Conservation (phyloP, 164 flowering plant species). For the Aristolochia californica region DNA sequence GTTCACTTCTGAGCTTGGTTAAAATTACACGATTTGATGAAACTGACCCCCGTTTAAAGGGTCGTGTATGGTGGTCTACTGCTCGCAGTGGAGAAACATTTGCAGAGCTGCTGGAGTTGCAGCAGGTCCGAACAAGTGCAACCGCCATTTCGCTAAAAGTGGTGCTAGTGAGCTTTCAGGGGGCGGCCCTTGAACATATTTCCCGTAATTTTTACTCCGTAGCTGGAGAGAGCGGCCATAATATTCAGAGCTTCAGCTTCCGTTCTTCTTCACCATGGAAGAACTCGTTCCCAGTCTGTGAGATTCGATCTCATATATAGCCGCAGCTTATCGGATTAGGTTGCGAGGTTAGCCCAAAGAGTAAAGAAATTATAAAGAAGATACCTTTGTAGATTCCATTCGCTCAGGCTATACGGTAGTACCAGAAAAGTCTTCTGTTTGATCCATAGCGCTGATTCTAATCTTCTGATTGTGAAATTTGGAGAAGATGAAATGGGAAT, state of each 20-base stretch:
- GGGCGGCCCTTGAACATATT: background rate
- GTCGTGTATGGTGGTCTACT: background rate
- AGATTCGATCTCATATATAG: background rate
- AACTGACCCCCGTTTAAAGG: background rate
- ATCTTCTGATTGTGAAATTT: too few relatives aligned
- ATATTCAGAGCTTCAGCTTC: background rate
- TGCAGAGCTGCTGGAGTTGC: constrained; percentile 7
- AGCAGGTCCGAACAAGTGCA: constrained; percentile 7
- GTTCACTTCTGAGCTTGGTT: constrained; percentile 1
- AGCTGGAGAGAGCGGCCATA: background rate
- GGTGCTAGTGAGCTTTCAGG: background rate
- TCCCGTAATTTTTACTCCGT: background rate
- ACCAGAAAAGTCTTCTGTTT: too few relatives aligned
- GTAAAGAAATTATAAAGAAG: too few relatives aligned
- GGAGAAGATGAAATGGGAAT: too few relatives aligned
- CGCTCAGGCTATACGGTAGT: too few relatives aligned
- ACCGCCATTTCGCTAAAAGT: constrained; percentile 8
- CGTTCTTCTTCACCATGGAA: too few relatives aligned
- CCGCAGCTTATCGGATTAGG: too few relatives aligned
- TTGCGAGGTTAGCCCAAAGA: too few relatives aligned
- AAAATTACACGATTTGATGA: background rate
- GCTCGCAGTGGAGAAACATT: background rate
- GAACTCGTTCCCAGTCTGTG: too few relatives aligned
- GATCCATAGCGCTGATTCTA: too few relatives aligned
- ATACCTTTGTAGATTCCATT: too few relatives aligned